Base-by-base conservation (phyloP, 257 asterid genomes). In the Nicotiana tomentosiformis region DNA sequence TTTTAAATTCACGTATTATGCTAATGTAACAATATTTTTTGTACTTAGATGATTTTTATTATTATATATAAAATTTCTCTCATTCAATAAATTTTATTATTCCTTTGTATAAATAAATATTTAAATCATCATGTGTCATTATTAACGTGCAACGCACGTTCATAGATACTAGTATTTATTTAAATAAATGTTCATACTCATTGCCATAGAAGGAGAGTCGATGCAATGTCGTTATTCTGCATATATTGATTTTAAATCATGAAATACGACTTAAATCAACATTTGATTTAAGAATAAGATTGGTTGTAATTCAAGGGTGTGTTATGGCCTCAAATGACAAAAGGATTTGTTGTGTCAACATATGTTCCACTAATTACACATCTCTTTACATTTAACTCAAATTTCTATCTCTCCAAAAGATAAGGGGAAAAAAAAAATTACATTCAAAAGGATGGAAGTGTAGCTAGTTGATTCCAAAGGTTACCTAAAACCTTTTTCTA, bases 291-390 rank as follows among this genome's bases (percentile, higher is more conserved):
- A 43, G 12, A 5, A 43, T 70, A 43, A 69, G 78, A 69, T n/a
- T 46, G 78, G 78, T 20, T 72, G 60, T 20, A 20, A 72, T 46
- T 72, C 60, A 72, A 72, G 60, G 37, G 15, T 20, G 37, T 20
- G 12, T 43, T 72, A 12, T 46, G 20, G 60, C 60, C 78, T 20
- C 78, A 72, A 3, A 43, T 20, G 7, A 70, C 60, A 43, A 23
- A 49, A 74, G 61, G 43, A 14, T 23, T 46, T 74, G 15, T 74
- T 49, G 80, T 74, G 80, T 74, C 80, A 46, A 49, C 4, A 46
- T 72, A 32, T 72, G 79, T 72, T 72, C 61, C 79, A 72, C 80
- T 74, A 74, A 49, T 26, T 26, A 74, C 62, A 23, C 62, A 46
- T 74, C 80, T 49, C 62, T 26, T 11, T 46, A 26, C 8, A 23